Evolutionary conservation across 1,139 yeast species (phyloP), one percentile per base, ranked within the genome.

Genomic region (Blastobotrys apis): DNA sequence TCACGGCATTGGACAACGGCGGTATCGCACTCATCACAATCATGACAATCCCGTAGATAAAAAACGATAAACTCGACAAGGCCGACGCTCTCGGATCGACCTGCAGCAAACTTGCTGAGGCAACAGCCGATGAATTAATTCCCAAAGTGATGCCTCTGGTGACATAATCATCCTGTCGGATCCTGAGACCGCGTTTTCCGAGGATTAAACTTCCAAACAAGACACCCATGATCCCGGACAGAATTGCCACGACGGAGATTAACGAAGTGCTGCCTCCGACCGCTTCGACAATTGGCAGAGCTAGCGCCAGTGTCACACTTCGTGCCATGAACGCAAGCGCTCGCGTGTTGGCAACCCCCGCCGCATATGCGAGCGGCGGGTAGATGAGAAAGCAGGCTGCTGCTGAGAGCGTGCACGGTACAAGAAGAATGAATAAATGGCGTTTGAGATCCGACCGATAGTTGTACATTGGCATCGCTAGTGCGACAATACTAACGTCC

Each of bases 11-110:
- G 5, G 72, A 75, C 23, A 73, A 47, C 0, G 78, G 76, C 1
- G 67, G 57, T 33, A 83, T 75, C 45, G 85, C 80, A 13, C 85
- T 78, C 64, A 84, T 55, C 5, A 84, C 71, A 44, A 84, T 77
- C 84, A 84, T 78, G 5, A 80, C 64, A 0, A 90, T 80, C 12
- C 94, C 94, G 59, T 78, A 84, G 17, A 81, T 62, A 25, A 81
- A 79, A 62, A 84, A 84, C 52, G 85, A 75, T 56, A 84, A 70
- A 6, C 84, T 75, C 48, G 86, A 78, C 73, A 84, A 77, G 5
- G 88, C 85, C 1, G 90, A 90, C 16, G 94, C 92, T 52, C 94
- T 68, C 4, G 94, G 86, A 56, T 84, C 90, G 29, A 73, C 72
- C 25, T 75, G 76, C 29, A 84, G 64, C 41, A 84, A 65, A 60